phyloP scores from a whole-genome alignment of 345 rosid species.

The Brassica rapa region DNA sequence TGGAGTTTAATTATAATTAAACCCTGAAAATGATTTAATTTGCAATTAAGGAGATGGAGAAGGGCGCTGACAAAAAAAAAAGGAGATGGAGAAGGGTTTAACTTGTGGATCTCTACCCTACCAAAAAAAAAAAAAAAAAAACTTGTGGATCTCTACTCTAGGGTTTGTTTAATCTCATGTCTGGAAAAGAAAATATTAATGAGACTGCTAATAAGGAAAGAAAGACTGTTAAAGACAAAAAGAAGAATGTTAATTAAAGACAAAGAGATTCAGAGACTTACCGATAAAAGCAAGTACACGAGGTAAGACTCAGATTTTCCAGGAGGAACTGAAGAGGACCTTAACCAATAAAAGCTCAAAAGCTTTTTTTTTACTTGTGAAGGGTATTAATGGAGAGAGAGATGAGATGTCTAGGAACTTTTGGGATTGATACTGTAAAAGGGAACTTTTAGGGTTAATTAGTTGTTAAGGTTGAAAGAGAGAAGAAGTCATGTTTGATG shows the following conservation, averaged over 20 bases:
- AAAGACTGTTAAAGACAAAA: not conserved
- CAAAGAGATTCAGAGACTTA: conserved; percentile 32
- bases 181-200: conserved; percentile 39
- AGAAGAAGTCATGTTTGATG: conserved; percentile 48
- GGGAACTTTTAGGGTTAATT: conserved; percentile 20
- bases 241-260: not conserved
- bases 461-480: not conserved
- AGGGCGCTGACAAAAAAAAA: not conserved
- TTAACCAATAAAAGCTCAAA: conserved; percentile 38
- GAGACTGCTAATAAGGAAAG: conserved; percentile 35
- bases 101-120: not conserved
- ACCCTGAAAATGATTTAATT: not conserved
- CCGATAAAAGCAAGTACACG: conserved; percentile 33
- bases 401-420: not conserved
- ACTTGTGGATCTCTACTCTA: not conserved
- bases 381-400: conserved; percentile 37
- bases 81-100: conserved; percentile 11
- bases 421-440: conserved; percentile 29
- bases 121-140: not conserved
- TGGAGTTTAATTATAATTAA: conserved; percentile 2
- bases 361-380: conserved; percentile 32
- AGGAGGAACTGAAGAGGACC: conserved; percentile 21
- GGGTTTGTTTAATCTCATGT: conserved; percentile 20
- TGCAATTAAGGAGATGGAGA: conserved; percentile 27
- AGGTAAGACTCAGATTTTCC: conserved; percentile 29